A percentile compares a stretch with the other conserved stretches of the same genome.
Conservation (phyloP, 345 rosid species). For the Microthlaspi erraticum region DNA sequence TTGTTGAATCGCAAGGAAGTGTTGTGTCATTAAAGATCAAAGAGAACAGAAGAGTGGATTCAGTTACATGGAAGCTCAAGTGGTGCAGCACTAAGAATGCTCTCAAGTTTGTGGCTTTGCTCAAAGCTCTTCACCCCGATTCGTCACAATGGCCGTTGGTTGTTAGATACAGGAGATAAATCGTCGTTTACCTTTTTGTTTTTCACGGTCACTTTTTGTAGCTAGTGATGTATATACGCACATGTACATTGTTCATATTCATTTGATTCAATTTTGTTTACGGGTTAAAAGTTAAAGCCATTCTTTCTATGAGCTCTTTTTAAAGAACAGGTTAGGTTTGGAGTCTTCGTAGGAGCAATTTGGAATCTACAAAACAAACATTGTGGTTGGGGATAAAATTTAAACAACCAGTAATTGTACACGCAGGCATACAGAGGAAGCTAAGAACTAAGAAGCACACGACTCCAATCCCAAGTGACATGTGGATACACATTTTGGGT, state of each 20-base stretch:
- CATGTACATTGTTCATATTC: conserved; percentile 31
- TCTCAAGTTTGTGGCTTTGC: conserved; percentile 40
- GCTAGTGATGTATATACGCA: conserved; percentile 27
- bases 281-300: background rate
- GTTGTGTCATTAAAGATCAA: conserved; percentile 35
- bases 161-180: conserved; percentile 32
- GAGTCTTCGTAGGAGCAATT: background rate
- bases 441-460: background rate
- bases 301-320: background rate
- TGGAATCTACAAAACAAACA: conserved; percentile 7
- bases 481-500: conserved; percentile 3
- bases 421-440: conserved; percentile 3
- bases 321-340: background rate
- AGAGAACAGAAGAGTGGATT: conserved; percentile 10
- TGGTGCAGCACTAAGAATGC: conserved; percentile 31
- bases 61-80: conserved; percentile 35
- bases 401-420: conserved; percentile 7
- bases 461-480: conserved; percentile 1
- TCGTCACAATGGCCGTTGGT: conserved; percentile 32
- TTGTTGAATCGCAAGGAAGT: conserved; percentile 25
- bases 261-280: conserved; percentile 37
- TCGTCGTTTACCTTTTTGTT: background rate
- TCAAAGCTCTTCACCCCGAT: conserved; percentile 39
- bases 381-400: background rate
- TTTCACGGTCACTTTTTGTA: background rate